phyloP scores from a whole-genome alignment of 2,329 filamentous ascomycete species.

The Diplodia scrobiculata region DNA sequence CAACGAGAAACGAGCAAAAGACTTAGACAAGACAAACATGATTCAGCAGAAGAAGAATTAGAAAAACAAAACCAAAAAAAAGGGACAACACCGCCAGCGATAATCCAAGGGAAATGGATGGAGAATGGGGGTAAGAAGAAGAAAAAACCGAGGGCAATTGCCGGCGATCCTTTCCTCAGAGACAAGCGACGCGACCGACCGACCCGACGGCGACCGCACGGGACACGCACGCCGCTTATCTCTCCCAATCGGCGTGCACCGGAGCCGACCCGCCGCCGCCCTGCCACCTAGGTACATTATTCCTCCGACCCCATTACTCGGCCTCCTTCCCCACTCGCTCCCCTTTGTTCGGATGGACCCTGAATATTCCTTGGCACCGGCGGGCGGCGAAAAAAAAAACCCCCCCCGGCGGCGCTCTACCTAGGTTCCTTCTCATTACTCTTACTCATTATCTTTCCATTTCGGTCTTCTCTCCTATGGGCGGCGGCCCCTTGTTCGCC shows the following conservation, averaged over 20 bases:
- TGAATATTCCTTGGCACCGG: slow-evolving; percentile 1
- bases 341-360: slow-evolving; percentile 5
- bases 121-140: too few relatives aligned
- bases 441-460: not conserved
- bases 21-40: not conserved
- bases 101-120: too few relatives aligned
- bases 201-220: too few relatives aligned
- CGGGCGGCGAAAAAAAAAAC: not conserved
- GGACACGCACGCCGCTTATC: not conserved
- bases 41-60: too few relatives aligned
- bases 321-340: not conserved
- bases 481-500: not conserved
- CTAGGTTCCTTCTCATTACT: too few relatives aligned
- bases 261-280: not conserved
- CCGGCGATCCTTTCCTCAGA: not conserved
- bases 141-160: too few relatives aligned
- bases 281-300: too few relatives aligned
- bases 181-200: not conserved
- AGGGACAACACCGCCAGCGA: too few relatives aligned
- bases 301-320: too few relatives aligned
- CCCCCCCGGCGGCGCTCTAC: too few relatives aligned
- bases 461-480: not conserved
- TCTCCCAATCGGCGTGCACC: slow-evolving; percentile 7
- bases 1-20: not conserved
- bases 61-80: too few relatives aligned